Percentiles rank a stretch among this genome's conserved stretches.
Evolutionary conservation across 305 asterid species (phyloP).

Genomic region (Fraxinus dipetala): DNA sequence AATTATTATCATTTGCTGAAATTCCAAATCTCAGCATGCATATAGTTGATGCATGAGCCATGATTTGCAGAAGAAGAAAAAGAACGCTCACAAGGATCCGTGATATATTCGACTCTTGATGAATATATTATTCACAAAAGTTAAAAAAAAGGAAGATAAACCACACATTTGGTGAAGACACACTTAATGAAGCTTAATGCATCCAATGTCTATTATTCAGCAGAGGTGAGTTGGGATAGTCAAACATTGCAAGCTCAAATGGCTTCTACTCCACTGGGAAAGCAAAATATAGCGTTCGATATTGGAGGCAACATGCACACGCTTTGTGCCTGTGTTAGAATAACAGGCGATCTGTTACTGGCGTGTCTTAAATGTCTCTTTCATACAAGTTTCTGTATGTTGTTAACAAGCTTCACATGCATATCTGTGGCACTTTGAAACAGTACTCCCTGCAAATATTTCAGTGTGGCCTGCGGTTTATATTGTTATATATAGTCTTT

Average conservation of each 20-base stretch:
- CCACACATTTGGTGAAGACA: background rate
- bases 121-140: background rate
- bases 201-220: background rate
- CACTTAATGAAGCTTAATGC: background rate
- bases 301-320: background rate
- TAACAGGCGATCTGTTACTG: background rate
- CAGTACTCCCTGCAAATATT: slow-evolving; percentile 6
- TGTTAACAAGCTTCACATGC: background rate
- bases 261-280: background rate
- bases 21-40: background rate
- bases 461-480: background rate
- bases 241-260: background rate
- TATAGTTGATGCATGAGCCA: background rate
- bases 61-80: background rate
- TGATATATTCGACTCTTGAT: background rate
- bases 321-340: background rate
- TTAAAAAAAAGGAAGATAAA: background rate
- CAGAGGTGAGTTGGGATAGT: background rate
- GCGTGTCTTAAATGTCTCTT: background rate
- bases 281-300: background rate
- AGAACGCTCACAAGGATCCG: background rate
- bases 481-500: slow-evolving; percentile 8
- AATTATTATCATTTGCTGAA: background rate
- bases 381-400: background rate
- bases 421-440: slow-evolving; percentile 2